A percentile compares a stretch with the other conserved stretches of the same genome.
phyloP scores from a whole-genome alignment of 2,329 filamentous ascomycete species.

The Fusarium subtropicale region DNA sequence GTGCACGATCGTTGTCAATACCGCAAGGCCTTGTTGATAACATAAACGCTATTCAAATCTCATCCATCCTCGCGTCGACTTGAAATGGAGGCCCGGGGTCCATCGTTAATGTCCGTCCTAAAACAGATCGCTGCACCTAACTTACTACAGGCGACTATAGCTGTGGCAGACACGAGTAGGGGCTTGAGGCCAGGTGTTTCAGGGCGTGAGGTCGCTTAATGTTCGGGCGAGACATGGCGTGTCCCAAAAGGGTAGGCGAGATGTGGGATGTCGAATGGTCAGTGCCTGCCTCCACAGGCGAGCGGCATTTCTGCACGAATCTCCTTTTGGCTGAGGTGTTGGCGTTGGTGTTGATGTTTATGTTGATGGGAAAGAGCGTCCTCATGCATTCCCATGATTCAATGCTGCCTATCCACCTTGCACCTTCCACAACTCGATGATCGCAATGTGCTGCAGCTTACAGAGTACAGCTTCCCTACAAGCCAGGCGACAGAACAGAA shows the following conservation, averaged over 20 bases:
- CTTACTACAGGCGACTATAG: background rate
- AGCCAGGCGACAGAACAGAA: background rate
- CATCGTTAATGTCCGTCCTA: background rate
- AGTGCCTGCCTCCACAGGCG: constrained; percentile 11
- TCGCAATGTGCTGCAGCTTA: background rate
- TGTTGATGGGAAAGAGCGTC: constrained; percentile 36
- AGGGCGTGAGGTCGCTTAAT: constrained; percentile 37
- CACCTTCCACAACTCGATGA: constrained; percentile 11
- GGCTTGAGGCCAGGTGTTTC: constrained; percentile 24
- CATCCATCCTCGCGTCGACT: constrained; percentile 15
- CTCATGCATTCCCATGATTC: constrained; percentile 37
- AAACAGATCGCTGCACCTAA: constrained; percentile 1
- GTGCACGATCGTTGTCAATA: background rate
- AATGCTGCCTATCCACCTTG: constrained; percentile 8
- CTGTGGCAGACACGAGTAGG: background rate
- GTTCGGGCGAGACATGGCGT: constrained; percentile 23
- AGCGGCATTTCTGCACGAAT: constrained; percentile 37
- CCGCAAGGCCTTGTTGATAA: background rate
- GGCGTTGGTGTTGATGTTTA: background rate
- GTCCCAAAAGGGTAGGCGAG: constrained; percentile 26
- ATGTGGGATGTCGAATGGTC: constrained; percentile 4
- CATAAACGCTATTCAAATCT: background rate
- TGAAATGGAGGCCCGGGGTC: background rate
- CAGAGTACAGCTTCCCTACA: background rate
- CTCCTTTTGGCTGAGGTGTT: constrained; percentile 23